Evolutionary conservation across 352 stramenopile species (phyloP).

Genomic region (Aphanomyces cochlioides): DNA sequence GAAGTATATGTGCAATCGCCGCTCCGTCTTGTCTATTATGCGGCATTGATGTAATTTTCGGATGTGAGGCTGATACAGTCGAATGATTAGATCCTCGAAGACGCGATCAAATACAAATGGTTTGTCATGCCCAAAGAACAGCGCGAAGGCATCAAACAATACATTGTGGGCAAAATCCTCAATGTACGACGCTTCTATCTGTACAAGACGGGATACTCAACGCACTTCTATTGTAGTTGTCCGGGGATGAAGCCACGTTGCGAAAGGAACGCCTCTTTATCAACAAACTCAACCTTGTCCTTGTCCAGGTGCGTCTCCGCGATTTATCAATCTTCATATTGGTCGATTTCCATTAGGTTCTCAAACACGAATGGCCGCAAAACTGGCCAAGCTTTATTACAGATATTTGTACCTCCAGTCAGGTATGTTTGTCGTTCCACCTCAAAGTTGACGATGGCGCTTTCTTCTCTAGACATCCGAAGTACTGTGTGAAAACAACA

Average conservation of each 20-base stretch:
- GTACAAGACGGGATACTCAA: slow-evolving; percentile 9
- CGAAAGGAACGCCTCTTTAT: slow-evolving; percentile 92
- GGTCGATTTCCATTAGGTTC: slow-evolving; percentile 77
- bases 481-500: slow-evolving; percentile 99
- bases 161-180: slow-evolving; percentile 96
- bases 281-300: slow-evolving; percentile 95
- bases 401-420: slow-evolving; percentile 92
- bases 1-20: neutral
- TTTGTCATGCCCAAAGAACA: slow-evolving; percentile 96
- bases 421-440: slow-evolving; percentile 44
- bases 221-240: slow-evolving; percentile 51
- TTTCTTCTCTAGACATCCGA: slow-evolving; percentile 84
- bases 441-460: slow-evolving; percentile 31
- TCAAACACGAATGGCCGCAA: slow-evolving; percentile 99
- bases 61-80: slow-evolving; percentile 3
- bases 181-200: slow-evolving; percentile 44
- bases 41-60: too few relatives aligned
- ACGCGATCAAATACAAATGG: slow-evolving; percentile 96
- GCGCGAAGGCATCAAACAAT: slow-evolving; percentile 98
- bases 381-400: slow-evolving; percentile 99
- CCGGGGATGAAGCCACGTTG: slow-evolving; percentile 84
- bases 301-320: slow-evolving; percentile 59
- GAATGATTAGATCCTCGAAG: slow-evolving; percentile 90
- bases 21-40: too few relatives aligned
- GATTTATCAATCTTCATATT: slow-evolving; percentile 12